Evolutionary conservation across 768 basidiomycete species (phyloP).

Genomic region (Trametes coccinea): DNA sequence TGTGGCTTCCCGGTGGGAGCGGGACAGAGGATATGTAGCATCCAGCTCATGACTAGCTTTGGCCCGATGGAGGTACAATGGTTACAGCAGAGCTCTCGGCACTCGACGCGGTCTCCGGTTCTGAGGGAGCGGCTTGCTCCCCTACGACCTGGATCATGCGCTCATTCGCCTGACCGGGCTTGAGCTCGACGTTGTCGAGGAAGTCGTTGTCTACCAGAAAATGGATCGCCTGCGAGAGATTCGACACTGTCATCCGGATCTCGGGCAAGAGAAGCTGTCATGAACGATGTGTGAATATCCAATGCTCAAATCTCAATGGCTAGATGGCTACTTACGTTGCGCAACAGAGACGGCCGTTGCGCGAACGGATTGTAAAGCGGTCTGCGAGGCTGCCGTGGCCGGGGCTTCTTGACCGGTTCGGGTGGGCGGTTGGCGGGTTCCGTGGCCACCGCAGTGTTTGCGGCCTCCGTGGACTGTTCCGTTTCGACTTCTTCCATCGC

Average conservation of each 20-base stretch:
- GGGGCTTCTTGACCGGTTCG: slow-evolving; percentile 27
- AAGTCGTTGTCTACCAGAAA: slow-evolving; percentile 93
- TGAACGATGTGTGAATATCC: not conserved
- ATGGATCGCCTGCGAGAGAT: slow-evolving; percentile 88
- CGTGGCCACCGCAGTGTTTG: not conserved
- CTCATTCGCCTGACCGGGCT: slow-evolving; percentile 71
- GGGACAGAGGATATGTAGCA: slow-evolving; percentile 12
- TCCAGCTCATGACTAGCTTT: slow-evolving; percentile 14
- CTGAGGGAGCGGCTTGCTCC: slow-evolving; percentile 20
- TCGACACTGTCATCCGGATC: slow-evolving; percentile 85
- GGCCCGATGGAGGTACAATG: not conserved
- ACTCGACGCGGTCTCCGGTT: not conserved
- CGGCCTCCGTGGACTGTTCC: not conserved
- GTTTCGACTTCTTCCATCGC: not conserved
- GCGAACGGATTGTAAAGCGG: slow-evolving; percentile 65
- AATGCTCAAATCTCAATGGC: not conserved
- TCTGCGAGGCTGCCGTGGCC: slow-evolving; percentile 46
- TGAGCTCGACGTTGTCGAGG: slow-evolving; percentile 74
- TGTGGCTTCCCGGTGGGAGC: not conserved
- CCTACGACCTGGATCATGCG: slow-evolving; percentile 62
- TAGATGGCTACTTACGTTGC: slow-evolving; percentile 58
- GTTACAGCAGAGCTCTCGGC: not conserved
- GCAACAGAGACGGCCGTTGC: slow-evolving; percentile 68
- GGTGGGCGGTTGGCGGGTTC: not conserved
- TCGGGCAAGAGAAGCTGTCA: slow-evolving; percentile 77